Base-by-base conservation (phyloP, 768 basidiomycete genomes). In the Grammothele lineata region DNA sequence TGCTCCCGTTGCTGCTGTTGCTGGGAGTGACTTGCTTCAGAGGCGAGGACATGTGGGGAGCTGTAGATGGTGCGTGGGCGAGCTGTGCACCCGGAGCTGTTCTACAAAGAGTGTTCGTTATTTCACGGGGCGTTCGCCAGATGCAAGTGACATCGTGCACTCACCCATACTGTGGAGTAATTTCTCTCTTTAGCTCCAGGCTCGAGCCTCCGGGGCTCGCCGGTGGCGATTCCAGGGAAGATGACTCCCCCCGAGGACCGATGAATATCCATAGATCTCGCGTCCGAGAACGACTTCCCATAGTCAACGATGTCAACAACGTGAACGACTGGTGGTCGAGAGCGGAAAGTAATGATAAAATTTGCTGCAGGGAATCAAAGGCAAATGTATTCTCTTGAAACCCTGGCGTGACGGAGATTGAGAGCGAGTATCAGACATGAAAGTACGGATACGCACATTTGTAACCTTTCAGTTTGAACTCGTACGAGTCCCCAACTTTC, bases 391-490 rank as follows among this genome's bases (percentile, higher is more conserved):
- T 83, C 59, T 87, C 81, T 62, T 87, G 79, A 60, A 87, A 87
- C 82, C 85, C 85, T 88, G 60, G 27, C 27, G 27, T 30, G 8
- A 30, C 8, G 21, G n/a, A n/a, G n/a, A n/a, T n/a, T n/a, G n/a
- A n/a, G n/a, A n/a, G n/a, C n/a, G n/a, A 37, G 30, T 14, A 27
- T 19, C 32, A 25, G 24, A n/a, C 38, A 53, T 45, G n/a, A n/a
- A n/a, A n/a, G n/a, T n/a, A 44, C 48, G 52, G 41, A 30, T 26
- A 41, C 48, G 67, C 78, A 44, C 87, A 87, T 70, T 76, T 81
- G 61, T 89, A 89, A 19, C 87, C 87, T 57, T 86, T 87, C 42
- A 89, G 69, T 64, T 85, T 88, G 67, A 89, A 89, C 62, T 89
- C 87, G 60, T 78, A 89, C 6, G 80, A 77, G 22, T 83, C 78